Evolutionary conservation across 2,329 filamentous ascomycete genomes (phyloP).

Genomic region (Diplodia sapinea): DNA sequence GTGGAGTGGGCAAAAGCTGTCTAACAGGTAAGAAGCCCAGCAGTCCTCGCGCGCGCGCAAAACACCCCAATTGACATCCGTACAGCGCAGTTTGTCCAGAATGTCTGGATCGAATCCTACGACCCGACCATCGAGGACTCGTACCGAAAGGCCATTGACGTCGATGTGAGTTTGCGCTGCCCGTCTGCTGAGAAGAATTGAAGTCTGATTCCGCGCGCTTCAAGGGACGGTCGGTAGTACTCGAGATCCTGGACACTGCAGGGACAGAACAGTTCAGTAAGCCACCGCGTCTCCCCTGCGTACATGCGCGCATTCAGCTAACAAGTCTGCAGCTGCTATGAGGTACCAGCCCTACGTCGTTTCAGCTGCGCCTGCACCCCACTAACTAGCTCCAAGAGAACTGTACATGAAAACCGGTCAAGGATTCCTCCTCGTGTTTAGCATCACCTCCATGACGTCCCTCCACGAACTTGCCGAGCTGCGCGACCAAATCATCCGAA

Average conservation of each 20-base stretch:
- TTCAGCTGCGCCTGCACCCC: slow-evolving; percentile 16
- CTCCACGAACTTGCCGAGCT: slow-evolving; percentile 80
- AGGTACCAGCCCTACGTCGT: slow-evolving; percentile 50
- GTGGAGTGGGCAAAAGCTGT: slow-evolving; percentile 91
- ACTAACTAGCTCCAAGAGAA: slow-evolving; percentile 59
- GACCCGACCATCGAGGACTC: slow-evolving; percentile 68
- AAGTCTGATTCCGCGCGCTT: slow-evolving; percentile 31
- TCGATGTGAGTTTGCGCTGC: slow-evolving; percentile 71
- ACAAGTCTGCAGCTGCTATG: slow-evolving; percentile 57
- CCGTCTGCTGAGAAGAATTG: slow-evolving; percentile 13
- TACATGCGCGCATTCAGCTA: slow-evolving; percentile 14
- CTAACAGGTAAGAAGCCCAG: slow-evolving; percentile 71
- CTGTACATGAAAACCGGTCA: slow-evolving; percentile 94
- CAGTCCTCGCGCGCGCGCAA: slow-evolving; percentile 29
- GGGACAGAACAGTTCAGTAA: slow-evolving; percentile 92
- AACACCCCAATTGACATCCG: slow-evolving; percentile 5
- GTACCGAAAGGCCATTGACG: slow-evolving; percentile 67
- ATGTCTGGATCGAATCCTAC: slow-evolving; percentile 86
- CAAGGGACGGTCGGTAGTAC: slow-evolving; percentile 84
- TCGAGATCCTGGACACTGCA: slow-evolving; percentile 91
- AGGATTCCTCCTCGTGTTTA: slow-evolving; percentile 90
- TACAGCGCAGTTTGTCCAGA: slow-evolving; percentile 84
- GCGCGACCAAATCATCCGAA: slow-evolving; percentile 86
- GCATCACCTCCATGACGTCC: slow-evolving; percentile 85
- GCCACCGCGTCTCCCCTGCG: slow-evolving; percentile 44